Evolutionary conservation across 306 rosid genomes (phyloP), one percentile per base, ranked within the genome.

Genomic region (Prunus davidiana): DNA sequence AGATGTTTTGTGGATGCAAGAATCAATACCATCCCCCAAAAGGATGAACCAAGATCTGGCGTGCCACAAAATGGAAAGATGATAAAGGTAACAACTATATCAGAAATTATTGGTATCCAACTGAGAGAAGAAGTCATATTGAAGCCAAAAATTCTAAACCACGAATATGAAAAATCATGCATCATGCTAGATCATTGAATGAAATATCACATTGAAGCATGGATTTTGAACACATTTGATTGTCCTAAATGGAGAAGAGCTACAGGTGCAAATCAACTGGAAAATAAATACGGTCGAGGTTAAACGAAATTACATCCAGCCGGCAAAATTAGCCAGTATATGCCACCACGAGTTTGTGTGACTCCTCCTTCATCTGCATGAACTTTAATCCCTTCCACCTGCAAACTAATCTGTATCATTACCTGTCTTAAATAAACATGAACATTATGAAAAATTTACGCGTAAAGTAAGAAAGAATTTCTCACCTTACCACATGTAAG

Each of bases 341-440:
- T n/a, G 74, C 94, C 94, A 71, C 91, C 94, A 30, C 91, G 91
- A n/a, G 94, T 89, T 70, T 87, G 91, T 34, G 91, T 89, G 25
- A 87, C 75, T 74, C 91, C 94, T 25, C 94, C 91, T 84, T 86
- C 93, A 77, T 87, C 78, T 20, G 86, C 91, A 28, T 89, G 86
- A 81, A 89, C 93, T 83, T 87, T 88, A 34, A 90, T 90, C 75
- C 94, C 94, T 82, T 90, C 91, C 49, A 90, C 91, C 94, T 89
- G 84, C 82, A 68, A 24, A 85, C 43, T 47, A 64, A 27, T 27
- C 43, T 38, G 27, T 13, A 52, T 69, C 58, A 83, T 73, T 20
- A 45, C 28, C 38, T 16, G n/a, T n/a, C 62, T 43, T 32, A 12
- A 20, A 19, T 30, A 46, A 24, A 30, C 8, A 41, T 28, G 46